A percentile compares a stretch with the other conserved stretches of the same genome.
These are phyloP conservation scores for Platanthera zijinensis DNA, from an alignment of 106 monocot species.

Conservation along the genomic window DNA sequence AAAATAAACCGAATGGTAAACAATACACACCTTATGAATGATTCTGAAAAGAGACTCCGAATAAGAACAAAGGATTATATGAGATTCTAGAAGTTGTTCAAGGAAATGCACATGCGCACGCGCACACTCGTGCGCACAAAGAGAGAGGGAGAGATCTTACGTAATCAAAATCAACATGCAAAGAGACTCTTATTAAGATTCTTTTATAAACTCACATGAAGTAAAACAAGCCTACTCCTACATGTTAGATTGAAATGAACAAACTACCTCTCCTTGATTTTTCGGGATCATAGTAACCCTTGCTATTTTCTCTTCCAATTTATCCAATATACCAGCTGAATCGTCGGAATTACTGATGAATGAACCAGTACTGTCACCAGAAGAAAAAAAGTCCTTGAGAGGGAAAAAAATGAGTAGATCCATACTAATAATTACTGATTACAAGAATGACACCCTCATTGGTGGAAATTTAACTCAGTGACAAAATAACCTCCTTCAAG, in stretches of 20 bases:
- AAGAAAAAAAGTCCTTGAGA: background rate
- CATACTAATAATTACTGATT: background rate
- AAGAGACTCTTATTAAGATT: background rate
- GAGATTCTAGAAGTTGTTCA: background rate
- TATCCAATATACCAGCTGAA: slow-evolving; percentile 29
- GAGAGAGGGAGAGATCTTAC: background rate
- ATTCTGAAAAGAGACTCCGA: background rate
- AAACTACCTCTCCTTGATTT: slow-evolving; percentile 57
- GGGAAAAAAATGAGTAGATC: background rate
- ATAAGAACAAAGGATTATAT: background rate
- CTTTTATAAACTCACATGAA: background rate
- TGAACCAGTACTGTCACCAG: slow-evolving; percentile 49
- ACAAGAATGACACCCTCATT: background rate
- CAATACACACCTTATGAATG: background rate
- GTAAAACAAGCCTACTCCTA: background rate
- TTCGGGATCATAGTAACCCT: slow-evolving; percentile 66
- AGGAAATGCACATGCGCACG: background rate
- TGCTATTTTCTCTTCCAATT: slow-evolving; percentile 53
- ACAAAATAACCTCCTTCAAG: background rate
- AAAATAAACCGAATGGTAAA: background rate
- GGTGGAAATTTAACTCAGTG: background rate
- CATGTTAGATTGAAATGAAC: background rate
- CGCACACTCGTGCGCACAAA: background rate
- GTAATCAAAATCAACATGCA: background rate
- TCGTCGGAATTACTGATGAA: slow-evolving; percentile 48